Evolutionary conservation across 805 yeast genomes (phyloP).

Genomic region (Hanseniaspora osmophila): DNA sequence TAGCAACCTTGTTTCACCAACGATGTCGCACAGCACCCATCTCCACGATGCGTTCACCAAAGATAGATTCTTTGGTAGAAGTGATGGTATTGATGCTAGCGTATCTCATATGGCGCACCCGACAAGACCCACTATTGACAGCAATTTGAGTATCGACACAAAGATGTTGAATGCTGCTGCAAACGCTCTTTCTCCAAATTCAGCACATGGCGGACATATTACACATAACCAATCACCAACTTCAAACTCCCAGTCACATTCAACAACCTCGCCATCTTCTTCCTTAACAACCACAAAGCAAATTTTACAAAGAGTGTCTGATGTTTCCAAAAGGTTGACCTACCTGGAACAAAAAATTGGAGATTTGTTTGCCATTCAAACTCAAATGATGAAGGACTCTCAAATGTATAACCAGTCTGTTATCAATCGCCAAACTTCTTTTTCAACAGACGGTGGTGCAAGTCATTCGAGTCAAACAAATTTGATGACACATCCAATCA

Average conservation of each 20-base stretch:
- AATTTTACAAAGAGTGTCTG: constrained; percentile 22
- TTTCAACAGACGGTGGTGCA: no score
- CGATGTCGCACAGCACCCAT: no score
- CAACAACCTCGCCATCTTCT: constrained; percentile 6
- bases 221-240: background rate
- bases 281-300: constrained; percentile 10
- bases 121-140: no score
- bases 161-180: background rate
- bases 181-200: background rate
- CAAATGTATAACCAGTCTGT: no score
- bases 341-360: constrained; percentile 16
- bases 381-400: background rate
- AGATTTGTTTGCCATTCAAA: background rate
- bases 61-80: no score
- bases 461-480: no score
- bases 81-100: no score
- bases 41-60: no score
- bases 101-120: no score
- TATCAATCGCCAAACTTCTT: no score
- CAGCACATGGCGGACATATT: constrained; percentile 2
- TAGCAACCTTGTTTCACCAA: no score
- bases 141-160: constrained; percentile 2
- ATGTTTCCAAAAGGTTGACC: constrained; percentile 17
- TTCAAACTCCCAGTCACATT: constrained; percentile 6
- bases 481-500: no score